These are phyloP conservation scores for Drosera capensis DNA, from an alignment of 148 eudicot genomes.

Conservation along the genomic window DNA sequence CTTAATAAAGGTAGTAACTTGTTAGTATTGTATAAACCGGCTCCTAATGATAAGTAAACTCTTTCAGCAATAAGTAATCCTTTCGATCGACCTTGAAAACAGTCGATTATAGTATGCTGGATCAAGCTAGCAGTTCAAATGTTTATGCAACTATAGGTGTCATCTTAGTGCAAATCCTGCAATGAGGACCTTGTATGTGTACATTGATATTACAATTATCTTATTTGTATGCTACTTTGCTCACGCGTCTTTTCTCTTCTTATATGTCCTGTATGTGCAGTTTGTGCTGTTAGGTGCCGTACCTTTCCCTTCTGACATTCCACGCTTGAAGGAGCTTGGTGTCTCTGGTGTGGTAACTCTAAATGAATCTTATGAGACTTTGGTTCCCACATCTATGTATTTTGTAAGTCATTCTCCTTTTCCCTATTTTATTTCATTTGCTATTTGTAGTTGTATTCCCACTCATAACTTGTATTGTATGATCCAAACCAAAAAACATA, in stretches of 20 bases:
- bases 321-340: constrained; percentile 67
- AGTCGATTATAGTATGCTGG: too few species aligned
- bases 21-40: too few species aligned
- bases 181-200: background rate
- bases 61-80: too few species aligned
- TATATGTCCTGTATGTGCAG: constrained; percentile 19
- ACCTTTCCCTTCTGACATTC: constrained; percentile 75
- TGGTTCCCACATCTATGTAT: constrained; percentile 78
- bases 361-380: constrained; percentile 87
- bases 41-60: too few species aligned
- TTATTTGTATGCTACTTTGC: background rate
- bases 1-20: too few species aligned
- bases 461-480: too few species aligned
- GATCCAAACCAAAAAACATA: too few species aligned
- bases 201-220: background rate
- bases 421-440: background rate
- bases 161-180: too few species aligned
- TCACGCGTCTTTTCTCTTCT: background rate
- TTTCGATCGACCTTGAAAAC: too few species aligned
- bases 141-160: too few species aligned
- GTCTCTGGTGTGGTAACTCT: constrained; percentile 75
- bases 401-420: constrained; percentile 26
- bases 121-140: too few species aligned
- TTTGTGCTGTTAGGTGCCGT: constrained; percentile 87
- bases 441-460: background rate